Base-by-base conservation (phyloP, 169 alveolate genomes). In the Theileria orientalis region DNA sequence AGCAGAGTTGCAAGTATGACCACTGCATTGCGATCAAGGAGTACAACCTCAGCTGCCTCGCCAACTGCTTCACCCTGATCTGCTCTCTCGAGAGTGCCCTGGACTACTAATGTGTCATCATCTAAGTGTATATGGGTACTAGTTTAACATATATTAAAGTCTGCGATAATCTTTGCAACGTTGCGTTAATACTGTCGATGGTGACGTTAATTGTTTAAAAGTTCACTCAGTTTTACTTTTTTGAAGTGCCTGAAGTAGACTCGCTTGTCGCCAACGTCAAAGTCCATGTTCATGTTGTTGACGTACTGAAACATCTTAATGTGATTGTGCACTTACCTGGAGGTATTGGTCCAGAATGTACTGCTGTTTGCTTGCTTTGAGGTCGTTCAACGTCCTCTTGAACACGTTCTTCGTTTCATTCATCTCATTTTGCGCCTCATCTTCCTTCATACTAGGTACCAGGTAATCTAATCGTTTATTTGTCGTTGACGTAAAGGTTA, bases 31-130 rank as follows among this genome's bases (percentile, higher is more conserved):
- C 86, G 11, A 60, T 76, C 14, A 46, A 75, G 21, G 33, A 61
- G 13, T 68, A 40, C 51, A 56, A 79, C 51, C 67, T 74, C 1
- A 64, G 57, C 19, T 71, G 77, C 27, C 61, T 79, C 60, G 60
- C 78, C 69, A 79, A 72, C n/a, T 79, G 87, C 35, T 79, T 70
- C 71, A 72, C 75, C 46, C 62, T 79, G 67, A 84, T 59, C 27
- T 79, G 87, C 59, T 60, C 83, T 13, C 8, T 79, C 11, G 87
- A 79, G 47, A 42, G 77, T 13, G 49, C 46, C 32, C 42, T 79
- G 62, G 66, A 63, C 29, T 69, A 59, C 27, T 79, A 68, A 68
- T 68, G 29, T 51, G 2, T 29, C 40, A 60, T 60, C 44, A 37
- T 37, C 5, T 37, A 9, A 9, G 44, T 37, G 44, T 37, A 37